Evolutionary conservation across 2,329 filamentous ascomycete species (phyloP), one percentile per base, ranked within the genome.

Genomic region (Cladosporium cucumerinum): DNA sequence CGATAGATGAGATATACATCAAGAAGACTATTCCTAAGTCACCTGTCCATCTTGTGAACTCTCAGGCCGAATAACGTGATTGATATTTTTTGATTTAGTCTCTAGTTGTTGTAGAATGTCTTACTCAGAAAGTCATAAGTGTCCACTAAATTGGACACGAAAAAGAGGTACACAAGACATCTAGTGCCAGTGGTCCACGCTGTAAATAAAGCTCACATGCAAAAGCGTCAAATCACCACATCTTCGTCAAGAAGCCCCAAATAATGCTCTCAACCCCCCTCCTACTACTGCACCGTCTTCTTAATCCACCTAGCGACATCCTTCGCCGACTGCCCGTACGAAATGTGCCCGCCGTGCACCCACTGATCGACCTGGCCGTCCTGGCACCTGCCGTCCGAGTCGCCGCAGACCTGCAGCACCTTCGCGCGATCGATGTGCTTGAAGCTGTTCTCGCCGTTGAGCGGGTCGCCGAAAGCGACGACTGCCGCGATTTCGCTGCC

Each of bases 401-500:
- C 63, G 28, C 68, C 71, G 48, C 71, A 71, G 59, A 70, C 69
- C 43, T 70, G 64, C 60, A 71, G 67, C 48, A 68, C 66, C 66
- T 68, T 70, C n/a, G 59, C 60, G 12, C 69, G 62, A 39, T 67
- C 66, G 6, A 73, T 70, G 21, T 69, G 66, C 48, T 70, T 64
- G 57, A 72, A 69, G 8, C 28, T 34, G 32, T 54, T 66, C 57
- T 70, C 66, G 16, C 69, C 68, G 54, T 72, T 73, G 51, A 72
- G 63, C 6, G 72, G 72, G 49, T 74, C 72, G 11, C 72, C 72
- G 59, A 72, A 74, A 26, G 67, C 68, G 11, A 73, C 70, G 3
- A 69, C 69, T n/a, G 70, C 72, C 26, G 71, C 70, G 28, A 72
- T 66, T 28, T 69, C 68, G 57, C 62, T 63, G n/a, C 69, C 68